Conservation (phyloP, 345 rosid species). For the Corchorus capsularis region DNA sequence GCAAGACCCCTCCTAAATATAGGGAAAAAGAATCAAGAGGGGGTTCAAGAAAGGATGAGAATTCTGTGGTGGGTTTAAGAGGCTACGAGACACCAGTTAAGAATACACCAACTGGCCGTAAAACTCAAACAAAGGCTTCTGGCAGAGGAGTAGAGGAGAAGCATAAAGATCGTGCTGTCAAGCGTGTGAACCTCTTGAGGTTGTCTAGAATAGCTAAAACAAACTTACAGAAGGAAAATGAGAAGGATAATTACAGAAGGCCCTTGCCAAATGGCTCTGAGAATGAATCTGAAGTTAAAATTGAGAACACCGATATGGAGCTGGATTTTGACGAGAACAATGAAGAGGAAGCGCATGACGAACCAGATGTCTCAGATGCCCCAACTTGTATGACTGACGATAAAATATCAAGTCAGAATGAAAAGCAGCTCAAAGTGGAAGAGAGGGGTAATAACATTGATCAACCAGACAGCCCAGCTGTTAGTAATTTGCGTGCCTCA, state of each 20-base stretch:
- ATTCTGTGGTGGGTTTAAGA: conserved; percentile 49
- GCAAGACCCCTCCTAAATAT: conserved; percentile 73
- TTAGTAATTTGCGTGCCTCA: conserved; percentile 39
- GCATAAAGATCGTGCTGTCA: conserved; percentile 61
- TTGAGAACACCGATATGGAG: conserved; percentile 96
- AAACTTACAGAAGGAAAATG: conserved; percentile 91
- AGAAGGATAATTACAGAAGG: conserved; percentile 95
- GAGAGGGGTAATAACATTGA: conserved; percentile 43
- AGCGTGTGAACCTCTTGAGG: conserved; percentile 82
- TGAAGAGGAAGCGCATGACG: conserved; percentile 81
- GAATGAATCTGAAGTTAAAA: conserved; percentile 86
- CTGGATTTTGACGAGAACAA: conserved; percentile 88
- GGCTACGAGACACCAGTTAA: conserved; percentile 67
- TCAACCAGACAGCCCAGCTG: conserved; percentile 39
- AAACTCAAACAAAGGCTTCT: conserved; percentile 55
- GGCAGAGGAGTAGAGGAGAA: conserved; percentile 63
- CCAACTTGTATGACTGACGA: conserved; percentile 43
- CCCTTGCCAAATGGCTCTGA: conserved; percentile 70
- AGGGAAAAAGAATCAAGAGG: conserved; percentile 77
- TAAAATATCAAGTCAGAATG: conserved; percentile 35
- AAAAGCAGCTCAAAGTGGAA: conserved; percentile 39
- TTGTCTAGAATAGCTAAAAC: conserved; percentile 91
- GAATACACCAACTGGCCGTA: conserved; percentile 59
- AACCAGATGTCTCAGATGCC: conserved; percentile 62
- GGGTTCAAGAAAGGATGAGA: conserved; percentile 60